A percentile compares a stretch with the other conserved stretches of the same genome.
Conservation (phyloP, 1,139 yeast species). For the Scheffersomyces titani region DNA sequence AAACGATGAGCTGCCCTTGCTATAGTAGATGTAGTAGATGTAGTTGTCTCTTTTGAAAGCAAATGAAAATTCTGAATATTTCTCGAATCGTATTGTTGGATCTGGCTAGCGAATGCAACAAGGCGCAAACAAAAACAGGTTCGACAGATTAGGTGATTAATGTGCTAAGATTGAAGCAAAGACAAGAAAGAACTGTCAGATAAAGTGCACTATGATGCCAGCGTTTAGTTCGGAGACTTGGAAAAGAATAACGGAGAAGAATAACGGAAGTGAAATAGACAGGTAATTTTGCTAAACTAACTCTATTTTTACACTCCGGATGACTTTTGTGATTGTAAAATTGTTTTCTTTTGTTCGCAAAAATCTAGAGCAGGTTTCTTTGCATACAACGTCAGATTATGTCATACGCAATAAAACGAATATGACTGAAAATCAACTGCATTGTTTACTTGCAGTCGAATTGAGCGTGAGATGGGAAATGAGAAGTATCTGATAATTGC, state of each 20-base stretch:
- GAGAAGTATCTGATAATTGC: neutral
- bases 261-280: neutral
- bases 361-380: neutral
- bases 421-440: neutral
- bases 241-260: neutral
- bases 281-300: neutral
- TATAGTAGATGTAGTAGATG: neutral
- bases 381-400: neutral
- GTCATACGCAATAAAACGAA: neutral
- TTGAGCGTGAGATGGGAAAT: neutral
- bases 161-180: neutral
- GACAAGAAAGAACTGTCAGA: neutral
- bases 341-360: neutral
- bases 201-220: neutral
- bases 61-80: neutral
- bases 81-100: neutral
- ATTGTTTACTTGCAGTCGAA: neutral
- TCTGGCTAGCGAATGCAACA: neutral
- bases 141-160: neutral
- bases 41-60: neutral
- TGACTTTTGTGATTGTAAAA: neutral
- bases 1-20: neutral
- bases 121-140: neutral
- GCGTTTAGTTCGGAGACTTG: neutral
- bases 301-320: neutral